Evolutionary conservation across 2,329 filamentous ascomycete species (phyloP), one percentile per base, ranked within the genome.

Genomic region (Pyrenophora tritici-repentis): DNA sequence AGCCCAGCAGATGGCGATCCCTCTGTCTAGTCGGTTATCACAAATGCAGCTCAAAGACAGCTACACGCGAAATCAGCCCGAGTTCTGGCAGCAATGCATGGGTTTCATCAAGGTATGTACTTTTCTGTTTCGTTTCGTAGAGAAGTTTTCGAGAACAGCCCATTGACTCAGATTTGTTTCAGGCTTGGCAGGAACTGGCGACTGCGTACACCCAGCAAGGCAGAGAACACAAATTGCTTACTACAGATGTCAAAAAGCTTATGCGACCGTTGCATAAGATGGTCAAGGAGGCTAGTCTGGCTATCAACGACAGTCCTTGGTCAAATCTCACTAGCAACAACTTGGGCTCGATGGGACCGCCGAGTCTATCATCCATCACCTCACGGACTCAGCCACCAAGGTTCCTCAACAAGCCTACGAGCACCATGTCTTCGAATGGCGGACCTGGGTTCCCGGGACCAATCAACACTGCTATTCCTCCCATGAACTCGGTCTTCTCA

Each of bases 1-100:
- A 10, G 86, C 89, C 14, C 82, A 92, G 35, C 83, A 89, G 49
- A 86, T 89, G 61, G 89, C 89, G 2, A 86, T 91, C 64, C 80
- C 83, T 9, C 79, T 97, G 22, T 87, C 89, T 65, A 79, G 79
- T 33, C 83, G 87, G n/a, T 76, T 97, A 9, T 90, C 86, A 3
- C 81, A 83, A 39, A 90, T 96, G 77, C 91, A 91, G 70, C 79
- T 96, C 9, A 94, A 93, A 69, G 91, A 96, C 63, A 89, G 90
- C 6, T 86, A 85, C 9, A 83, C 90, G 42, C 82, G 90, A 46
- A 85, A 81, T 56, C 81, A 84, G 58, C 78, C 79, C 35, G 83
- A 85, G 42, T 83, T 86, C 62, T 86, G 83, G 83, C 79, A 84
- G 59, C 78, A 92, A 45, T 94, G 89, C 76, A 91, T 88, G 74